A percentile compares a stretch with the other conserved stretches of the same genome.
These are phyloP conservation scores for Scedosporium minutisporum DNA, from an alignment of 2,329 filamentous ascomycete genomes.

Conservation along the genomic window DNA sequence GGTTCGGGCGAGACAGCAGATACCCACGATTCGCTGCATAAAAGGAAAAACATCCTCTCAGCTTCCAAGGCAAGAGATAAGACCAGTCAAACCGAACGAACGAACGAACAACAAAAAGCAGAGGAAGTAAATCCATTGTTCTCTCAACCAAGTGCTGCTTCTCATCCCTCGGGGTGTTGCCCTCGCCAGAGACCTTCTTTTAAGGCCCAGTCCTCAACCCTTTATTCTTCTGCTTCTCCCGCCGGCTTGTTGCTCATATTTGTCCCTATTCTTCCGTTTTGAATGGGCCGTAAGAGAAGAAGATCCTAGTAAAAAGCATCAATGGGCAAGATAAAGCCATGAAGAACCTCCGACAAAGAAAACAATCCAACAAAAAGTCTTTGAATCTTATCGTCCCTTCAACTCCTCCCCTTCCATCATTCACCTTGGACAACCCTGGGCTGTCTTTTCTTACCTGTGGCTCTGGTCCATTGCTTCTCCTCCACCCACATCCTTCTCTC, in stretches of 20 bases:
- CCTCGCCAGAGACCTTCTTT: background rate
- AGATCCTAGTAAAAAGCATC: too few relatives aligned
- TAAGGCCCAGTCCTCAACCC: background rate
- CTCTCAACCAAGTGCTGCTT: background rate
- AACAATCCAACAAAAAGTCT: constrained; percentile 10
- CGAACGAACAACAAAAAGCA: background rate
- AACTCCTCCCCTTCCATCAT: background rate
- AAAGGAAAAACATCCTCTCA: too few relatives aligned
- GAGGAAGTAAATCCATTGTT: background rate
- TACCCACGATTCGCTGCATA: too few relatives aligned
- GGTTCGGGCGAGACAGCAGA: too few relatives aligned
- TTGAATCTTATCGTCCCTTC: background rate
- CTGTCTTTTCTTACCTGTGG: background rate
- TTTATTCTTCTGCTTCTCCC: background rate
- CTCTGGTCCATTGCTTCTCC: background rate
- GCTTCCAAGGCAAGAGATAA: too few relatives aligned
- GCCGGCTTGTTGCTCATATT: background rate
- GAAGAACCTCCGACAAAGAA: constrained; percentile 2
- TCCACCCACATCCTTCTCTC: background rate
- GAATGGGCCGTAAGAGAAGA: background rate
- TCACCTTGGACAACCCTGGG: background rate
- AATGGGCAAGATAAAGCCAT: background rate
- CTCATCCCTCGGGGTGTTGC: background rate
- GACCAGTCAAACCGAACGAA: background rate
- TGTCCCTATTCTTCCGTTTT: background rate